Base-by-base conservation (phyloP, 371 early-diverging fungal species). In the Rhizopus arrhizus region DNA sequence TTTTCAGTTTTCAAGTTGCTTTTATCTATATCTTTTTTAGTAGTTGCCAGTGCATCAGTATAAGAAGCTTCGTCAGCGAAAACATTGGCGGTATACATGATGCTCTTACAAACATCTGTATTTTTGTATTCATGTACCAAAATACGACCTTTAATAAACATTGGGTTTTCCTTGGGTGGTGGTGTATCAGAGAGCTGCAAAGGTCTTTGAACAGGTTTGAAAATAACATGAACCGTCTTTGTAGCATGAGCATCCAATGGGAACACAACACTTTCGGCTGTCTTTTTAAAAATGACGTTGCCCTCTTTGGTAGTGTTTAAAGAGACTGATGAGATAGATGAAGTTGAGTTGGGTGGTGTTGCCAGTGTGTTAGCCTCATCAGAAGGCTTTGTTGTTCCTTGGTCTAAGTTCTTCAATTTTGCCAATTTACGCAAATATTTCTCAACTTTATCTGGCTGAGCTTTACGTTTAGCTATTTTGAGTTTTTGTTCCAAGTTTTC, bases 401-500 rank as follows among this genome's bases (percentile, higher is more conserved):
- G 64, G 11, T 72, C 77, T n/a, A 68, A 61, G 55, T 82, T 78
- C 60, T 71, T 70, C 9, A 80, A 52, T 49, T 80, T 80, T 29
- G 89, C 86, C 41, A 97, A 69, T 62, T 93, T 92, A 45, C 87
- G 89, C n/a, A 81, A 59, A 40, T 95, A 86, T 68, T 96, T 95
- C 51, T 88, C 83, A 3, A 91, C 87, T 71, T 98, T 98, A 32
- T 97, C 98, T 3, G 84, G 80, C 9, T 88, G 86, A 13, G 91
- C 93, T 70, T 98, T 98, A 47, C 97, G 85, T 48, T 80, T 83
- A 0, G 97, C 97, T 70, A 98, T 98, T 74, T 98, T 98, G 35
- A 97, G 80, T 73, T 98, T 98, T 62, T 98, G 98, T 72, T 97
- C 96, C 61, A 97, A 62, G 45, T 88, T 83, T 80, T 98, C 99